Conservation (phyloP, 768 basidiomycete genomes). For the Leucosporidium creatinivorum region DNA sequence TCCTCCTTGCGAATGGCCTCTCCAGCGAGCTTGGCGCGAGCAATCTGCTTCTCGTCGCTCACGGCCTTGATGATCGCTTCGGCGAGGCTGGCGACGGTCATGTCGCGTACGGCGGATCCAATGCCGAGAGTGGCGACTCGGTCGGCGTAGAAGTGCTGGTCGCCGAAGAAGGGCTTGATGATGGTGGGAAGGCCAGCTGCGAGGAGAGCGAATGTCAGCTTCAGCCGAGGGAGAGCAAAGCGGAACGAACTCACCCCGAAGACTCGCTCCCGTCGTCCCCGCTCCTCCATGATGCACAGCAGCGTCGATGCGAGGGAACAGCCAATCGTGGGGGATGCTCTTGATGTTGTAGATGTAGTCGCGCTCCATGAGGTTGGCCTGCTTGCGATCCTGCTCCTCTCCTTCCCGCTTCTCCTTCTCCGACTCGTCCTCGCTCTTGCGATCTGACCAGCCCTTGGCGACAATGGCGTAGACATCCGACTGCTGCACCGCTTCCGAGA, state of each 20-base stretch:
- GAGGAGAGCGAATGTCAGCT: background rate
- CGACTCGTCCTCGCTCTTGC: constrained; percentile 51
- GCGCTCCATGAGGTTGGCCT: constrained; percentile 61
- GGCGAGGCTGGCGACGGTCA: constrained; percentile 68
- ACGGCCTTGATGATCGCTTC: constrained; percentile 76
- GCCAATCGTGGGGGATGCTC: constrained; percentile 66
- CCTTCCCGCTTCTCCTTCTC: constrained; percentile 48
- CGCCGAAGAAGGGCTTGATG: constrained; percentile 95
- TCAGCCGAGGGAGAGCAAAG: background rate
- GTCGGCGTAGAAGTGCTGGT: constrained; percentile 97
- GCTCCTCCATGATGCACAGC: constrained; percentile 97
- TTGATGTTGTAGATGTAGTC: constrained; percentile 73
- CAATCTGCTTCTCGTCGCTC: constrained; percentile 78
- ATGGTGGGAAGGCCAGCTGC: constrained; percentile 88
- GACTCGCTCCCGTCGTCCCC: constrained; percentile 88
- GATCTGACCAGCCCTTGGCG: constrained; percentile 97
- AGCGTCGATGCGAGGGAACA: constrained; percentile 89
- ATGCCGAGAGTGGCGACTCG: constrained; percentile 94
- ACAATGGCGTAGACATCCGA: constrained; percentile 87
- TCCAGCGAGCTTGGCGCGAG: constrained; percentile 72
- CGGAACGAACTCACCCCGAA: constrained; percentile 58
- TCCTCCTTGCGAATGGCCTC: constrained; percentile 88
- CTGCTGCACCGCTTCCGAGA: constrained; percentile 76
- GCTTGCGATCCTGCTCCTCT: constrained; percentile 51
- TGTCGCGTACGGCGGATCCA: constrained; percentile 76